phyloP scores from a whole-genome alignment of 2,329 filamentous ascomycete species.

The Dryadomyces quercivorus region DNA sequence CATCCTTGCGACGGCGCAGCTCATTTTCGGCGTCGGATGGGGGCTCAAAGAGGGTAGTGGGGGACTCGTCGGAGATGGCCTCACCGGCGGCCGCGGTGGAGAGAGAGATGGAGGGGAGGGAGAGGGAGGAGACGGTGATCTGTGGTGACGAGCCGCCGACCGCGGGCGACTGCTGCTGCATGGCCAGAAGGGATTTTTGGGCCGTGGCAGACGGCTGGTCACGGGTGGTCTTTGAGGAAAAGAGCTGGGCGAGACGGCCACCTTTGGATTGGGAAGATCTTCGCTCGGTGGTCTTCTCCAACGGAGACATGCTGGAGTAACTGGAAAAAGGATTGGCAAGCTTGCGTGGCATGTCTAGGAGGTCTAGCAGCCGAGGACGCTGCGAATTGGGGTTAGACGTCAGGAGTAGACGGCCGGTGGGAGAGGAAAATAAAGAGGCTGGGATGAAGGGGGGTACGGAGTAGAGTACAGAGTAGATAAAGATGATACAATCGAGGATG shows the following conservation, averaged over 20 bases:
- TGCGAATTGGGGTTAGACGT: neutral
- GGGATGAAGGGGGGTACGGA: neutral
- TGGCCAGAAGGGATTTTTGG: slow-evolving; percentile 55
- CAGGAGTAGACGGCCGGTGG: neutral
- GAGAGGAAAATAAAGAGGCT: slow-evolving; percentile 2
- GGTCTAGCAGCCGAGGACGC: neutral
- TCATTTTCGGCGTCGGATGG: slow-evolving; percentile 74
- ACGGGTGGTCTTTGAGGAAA: slow-evolving; percentile 69
- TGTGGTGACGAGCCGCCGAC: slow-evolving; percentile 42
- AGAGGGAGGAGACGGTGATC: slow-evolving; percentile 60
- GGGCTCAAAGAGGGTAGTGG: slow-evolving; percentile 72
- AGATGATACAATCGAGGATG: no score
- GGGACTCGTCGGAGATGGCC: slow-evolving; percentile 56
- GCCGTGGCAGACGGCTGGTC: slow-evolving; percentile 41
- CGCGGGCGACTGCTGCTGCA: slow-evolving; percentile 44
- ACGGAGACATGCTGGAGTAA: slow-evolving; percentile 32
- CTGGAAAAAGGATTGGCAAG: slow-evolving; percentile 44
- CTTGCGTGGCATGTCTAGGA: slow-evolving; percentile 42
- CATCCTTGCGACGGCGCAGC: slow-evolving; percentile 63
- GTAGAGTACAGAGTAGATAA: no score
- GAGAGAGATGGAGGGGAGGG: slow-evolving; percentile 81
- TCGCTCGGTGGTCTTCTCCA: slow-evolving; percentile 41
- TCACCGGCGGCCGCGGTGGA: slow-evolving; percentile 74
- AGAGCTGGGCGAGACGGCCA: slow-evolving; percentile 64
- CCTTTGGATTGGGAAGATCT: slow-evolving; percentile 53